Evolutionary conservation across 2,329 filamentous ascomycete species (phyloP), one percentile per base, ranked within the genome.

Genomic region (Myriosclerotinia duriaeana): DNA sequence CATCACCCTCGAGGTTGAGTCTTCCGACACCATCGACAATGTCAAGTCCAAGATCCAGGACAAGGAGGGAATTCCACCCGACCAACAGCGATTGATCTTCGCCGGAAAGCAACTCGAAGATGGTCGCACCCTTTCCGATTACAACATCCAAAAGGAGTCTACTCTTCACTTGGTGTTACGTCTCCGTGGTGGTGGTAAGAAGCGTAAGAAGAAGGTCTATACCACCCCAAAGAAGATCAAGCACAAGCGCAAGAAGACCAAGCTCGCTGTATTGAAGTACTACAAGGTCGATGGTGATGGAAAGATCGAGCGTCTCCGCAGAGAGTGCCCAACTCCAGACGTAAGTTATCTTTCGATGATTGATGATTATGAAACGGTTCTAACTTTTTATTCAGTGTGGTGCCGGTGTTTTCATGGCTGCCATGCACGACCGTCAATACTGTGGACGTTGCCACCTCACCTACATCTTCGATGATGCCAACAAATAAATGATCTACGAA

Each of bases 211-310:
- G 93, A 99, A 99, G 93, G 95, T 99, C 77, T 99, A 99, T 91
- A 98, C 92, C 81, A 99, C 95, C 79, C 95, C 95, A 82, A 99
- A 99, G 93, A 99, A 99, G 93, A 99, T 99, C 91, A 99, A 99
- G 95, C 95, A 99, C 90, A 99, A 99, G 93, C 91, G 93, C 87
- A 99, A 98, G 93, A 99, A 99, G 94, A 97, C 91, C 89, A 99
- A 99, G 91, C 86, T 99, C 82, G 95, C 95, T 79, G 94, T 99
- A 77, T 93, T 99, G 83, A 99, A 99, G 90, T 99, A 99, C 92
- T 99, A 99, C 92, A 99, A 99, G 92, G 95, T 99, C 78, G 95
- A 98, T 83, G 92, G 91, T 78, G 95, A 99, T 79, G 95, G 96
- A 84, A 98, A 98, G 90, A 98, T 99, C 78, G 95, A 99, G 91